Base-by-base conservation (phyloP, 2,329 filamentous ascomycete species). In the Diplodia corticola region DNA sequence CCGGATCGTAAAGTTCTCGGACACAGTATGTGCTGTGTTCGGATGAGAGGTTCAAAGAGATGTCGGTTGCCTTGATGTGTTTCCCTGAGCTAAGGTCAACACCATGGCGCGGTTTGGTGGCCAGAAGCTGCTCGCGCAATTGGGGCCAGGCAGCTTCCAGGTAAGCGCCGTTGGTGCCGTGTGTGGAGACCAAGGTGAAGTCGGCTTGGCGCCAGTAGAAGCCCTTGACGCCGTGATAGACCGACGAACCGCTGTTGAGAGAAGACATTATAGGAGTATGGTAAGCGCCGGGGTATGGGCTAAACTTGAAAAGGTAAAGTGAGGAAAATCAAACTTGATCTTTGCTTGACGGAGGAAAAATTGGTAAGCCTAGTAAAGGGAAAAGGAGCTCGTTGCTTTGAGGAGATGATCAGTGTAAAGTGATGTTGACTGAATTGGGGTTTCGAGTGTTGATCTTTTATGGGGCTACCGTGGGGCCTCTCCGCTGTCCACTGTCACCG, bases 221-320 rank as follows among this genome's bases (percentile, higher is more conserved):
- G 24, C 69, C 71, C 40, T 73, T 71, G 63, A 75, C 69, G 65
- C 67, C 70, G 67, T 75, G 73, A 48, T 74, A 74, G 22, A 71
- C 70, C 30, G 72, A 72, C 33, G 71, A 68, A 46, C 72, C 73
- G 64, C 73, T 72, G 68, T 75, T 75, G 30, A 75, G 70, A 26
- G 71, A 69, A 65, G 72, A 64, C 71, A 74, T 74, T 66, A 50
- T 72, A 65, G n/a, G 33, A 33, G 40, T 22, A n/a, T 30, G 37
- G 17, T 6, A 40, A 37, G 30, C 24, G n/a, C n/a, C n/a, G 44
- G n/a, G 54, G 22, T 22, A 24, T 37, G 17, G 46, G 44, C 28
- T 22, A 61, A 63, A 57, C 26, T 20, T 7, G 12, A 33, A 53
- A 20, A 2, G 33, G 51, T 7, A 33, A 55, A 15, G 48, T 50